A percentile compares a stretch with the other conserved stretches of the same genome.
Evolutionary conservation across 495 filamentous ascomycete species (phyloP).

Genomic region (Acidiella bohemica): DNA sequence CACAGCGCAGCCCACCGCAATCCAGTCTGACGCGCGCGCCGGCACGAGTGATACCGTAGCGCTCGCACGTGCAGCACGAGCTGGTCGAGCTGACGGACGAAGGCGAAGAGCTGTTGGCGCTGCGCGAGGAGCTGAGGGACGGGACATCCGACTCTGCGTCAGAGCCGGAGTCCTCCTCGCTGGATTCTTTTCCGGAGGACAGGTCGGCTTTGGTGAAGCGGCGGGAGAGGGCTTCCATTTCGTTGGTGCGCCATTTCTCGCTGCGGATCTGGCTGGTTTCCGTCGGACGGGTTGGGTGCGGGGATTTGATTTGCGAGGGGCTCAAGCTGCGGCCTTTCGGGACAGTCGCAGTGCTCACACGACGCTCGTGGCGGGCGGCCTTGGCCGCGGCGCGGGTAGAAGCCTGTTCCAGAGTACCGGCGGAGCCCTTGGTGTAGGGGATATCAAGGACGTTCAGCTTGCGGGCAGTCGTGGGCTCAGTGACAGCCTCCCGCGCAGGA

Average conservation of each 20-base stretch:
- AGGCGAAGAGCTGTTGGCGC: conserved; percentile 62
- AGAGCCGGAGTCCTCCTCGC: conserved; percentile 5
- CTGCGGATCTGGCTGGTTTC: conserved; percentile 76
- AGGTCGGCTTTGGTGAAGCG: conserved; percentile 39
- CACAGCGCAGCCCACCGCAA: conserved; percentile 76
- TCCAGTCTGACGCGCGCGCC: conserved; percentile 88
- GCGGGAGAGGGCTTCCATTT: conserved; percentile 54
- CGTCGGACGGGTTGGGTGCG: conserved; percentile 76
- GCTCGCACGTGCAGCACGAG: conserved; percentile 71
- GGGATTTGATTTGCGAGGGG: conserved; percentile 76
- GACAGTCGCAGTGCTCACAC: conserved; percentile 44
- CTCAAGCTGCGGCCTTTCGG: conserved; percentile 78
- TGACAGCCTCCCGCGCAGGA: conserved; percentile 75
- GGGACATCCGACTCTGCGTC: conserved; percentile 41
- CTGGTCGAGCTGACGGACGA: conserved; percentile 59
- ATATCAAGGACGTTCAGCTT: conserved; percentile 72
- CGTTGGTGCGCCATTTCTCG: conserved; percentile 38
- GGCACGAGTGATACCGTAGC: conserved; percentile 89
- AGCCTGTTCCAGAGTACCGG: conserved; percentile 11
- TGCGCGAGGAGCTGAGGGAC: conserved; percentile 51
- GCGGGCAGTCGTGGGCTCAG: conserved; percentile 93
- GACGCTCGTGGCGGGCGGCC: conserved; percentile 31
- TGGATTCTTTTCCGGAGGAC: conserved; percentile 1
- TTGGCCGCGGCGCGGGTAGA: conserved; percentile 28
- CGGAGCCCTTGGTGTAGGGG: conserved; percentile 31